These are phyloP conservation scores for Nicotiana noctiflora DNA, from an alignment of 257 asterid genomes.

Conservation along the genomic window DNA sequence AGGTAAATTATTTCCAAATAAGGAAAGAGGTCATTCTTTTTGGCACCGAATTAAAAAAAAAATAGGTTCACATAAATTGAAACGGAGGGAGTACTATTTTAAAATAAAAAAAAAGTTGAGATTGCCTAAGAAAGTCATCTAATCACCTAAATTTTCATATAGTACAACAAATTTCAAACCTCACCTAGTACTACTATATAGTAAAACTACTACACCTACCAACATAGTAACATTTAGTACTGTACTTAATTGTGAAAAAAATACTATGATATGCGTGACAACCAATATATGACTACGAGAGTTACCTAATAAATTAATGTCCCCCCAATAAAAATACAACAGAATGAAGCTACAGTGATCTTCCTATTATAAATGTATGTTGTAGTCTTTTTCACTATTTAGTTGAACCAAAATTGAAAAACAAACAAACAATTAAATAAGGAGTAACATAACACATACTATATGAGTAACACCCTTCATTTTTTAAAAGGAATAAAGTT, in stretches of 20 bases:
- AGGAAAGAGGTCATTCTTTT: too few relatives aligned
- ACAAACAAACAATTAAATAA: neutral
- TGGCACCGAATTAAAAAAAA: too few relatives aligned
- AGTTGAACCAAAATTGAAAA: neutral
- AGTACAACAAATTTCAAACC: constrained; percentile 11
- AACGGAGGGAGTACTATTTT: too few relatives aligned
- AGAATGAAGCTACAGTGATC: neutral
- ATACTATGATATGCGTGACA: constrained; percentile 16
- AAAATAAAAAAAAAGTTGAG: constrained; percentile 8
- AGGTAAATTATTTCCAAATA: too few relatives aligned
- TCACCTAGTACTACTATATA: constrained; percentile 19
- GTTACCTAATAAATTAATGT: neutral
- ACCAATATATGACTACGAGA: constrained; percentile 22
- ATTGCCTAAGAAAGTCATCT: constrained; percentile 22
- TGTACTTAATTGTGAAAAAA: neutral
- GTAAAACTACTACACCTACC: constrained; percentile 15
- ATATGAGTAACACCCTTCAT: neutral
- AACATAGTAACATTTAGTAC: constrained; percentile 6
- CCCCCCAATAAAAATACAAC: neutral
- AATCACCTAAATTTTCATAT: constrained; percentile 10
- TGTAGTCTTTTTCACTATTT: neutral
- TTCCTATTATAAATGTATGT: neutral
- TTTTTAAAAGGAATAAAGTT: neutral
- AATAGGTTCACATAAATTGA: too few relatives aligned
- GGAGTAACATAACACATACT: neutral